Evolutionary conservation across 2,329 filamentous ascomycete species (phyloP), one percentile per base, ranked within the genome.

Genomic region (Rachicladosporium sp.): DNA sequence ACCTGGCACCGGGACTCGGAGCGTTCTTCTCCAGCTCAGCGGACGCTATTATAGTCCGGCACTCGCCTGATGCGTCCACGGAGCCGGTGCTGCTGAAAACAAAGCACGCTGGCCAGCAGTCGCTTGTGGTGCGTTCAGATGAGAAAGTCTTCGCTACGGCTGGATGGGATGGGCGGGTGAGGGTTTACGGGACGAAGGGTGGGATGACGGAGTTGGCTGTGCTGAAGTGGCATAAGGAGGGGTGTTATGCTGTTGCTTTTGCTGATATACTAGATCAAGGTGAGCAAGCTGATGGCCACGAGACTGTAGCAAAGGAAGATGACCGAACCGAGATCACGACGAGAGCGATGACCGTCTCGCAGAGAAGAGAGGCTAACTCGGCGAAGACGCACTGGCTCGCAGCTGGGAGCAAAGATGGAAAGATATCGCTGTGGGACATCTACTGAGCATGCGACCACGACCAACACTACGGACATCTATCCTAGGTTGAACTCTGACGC

Each of bases 381-480:
- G 78, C 74, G 52, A 68, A 67, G 37, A 81, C 80, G 15, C 89
- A 96, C 60, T 96, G 89, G 88, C 60, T 96, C 37, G 91, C 82
- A 11, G 85, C 78, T 1, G 91, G 91, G 1, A 82, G 84, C 40
- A 98, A 96, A 59, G 91, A 96, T 64, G 91, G 89, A 11, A 94
- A 93, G 59, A 76, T 96, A 46, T 93, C 86, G 56, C 65, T 98
- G 50, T 98, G 91, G 91, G 85, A 95, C 64, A 78, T 96, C 43
- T 98, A 91, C 42, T 70, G 50, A 55, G 31, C 41, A 27, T 31
- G 23, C n/a, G 29, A 38, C 32, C 23, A 33, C 30, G 15, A 19
- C 6, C 12, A 9, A 12, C 38, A 9, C n/a, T 33, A 30, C 27
- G 4, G 27, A 15, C 31, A 13, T 33, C 36, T 52, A 74, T 32